Base-by-base conservation (phyloP, 2,329 filamentous ascomycete genomes). In the Bertia moriformis region DNA sequence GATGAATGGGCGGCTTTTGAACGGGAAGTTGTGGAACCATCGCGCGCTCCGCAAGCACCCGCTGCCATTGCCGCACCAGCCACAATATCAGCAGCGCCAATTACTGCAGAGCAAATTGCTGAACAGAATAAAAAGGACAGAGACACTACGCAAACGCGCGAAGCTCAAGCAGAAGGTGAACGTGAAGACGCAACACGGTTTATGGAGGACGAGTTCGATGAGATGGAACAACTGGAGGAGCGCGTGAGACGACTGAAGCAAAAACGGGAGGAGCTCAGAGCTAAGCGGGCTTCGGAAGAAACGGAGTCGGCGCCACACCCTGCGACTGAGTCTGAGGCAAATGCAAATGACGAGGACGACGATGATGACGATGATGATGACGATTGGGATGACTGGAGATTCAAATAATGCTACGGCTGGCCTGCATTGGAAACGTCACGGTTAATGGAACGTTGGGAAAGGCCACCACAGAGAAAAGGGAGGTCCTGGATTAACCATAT, bases 1-100 rank as follows among this genome's bases (percentile, higher is more conserved):
- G 74, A 79, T 40, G 83, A 91, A 57, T 91, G 83, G 83, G 81
- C 83, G 2, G 83, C 84, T 5, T 93, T 93, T 52, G 81, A 94
- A 54, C 82, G 83, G 2, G 84, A 93, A 40, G 77, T 93, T 40
- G 80, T 76, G 4, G 51, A 51, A 14, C 59, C 62, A 19, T 52
- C 62, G 18, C 48, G 54, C 19, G 51, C 51, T 2, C 49, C 59
- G 13, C 43, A 44, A 19, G 32, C 43, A 14, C 46, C 46, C 19
- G 47, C 42, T 19, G 39, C 20, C 13, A 27, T 44, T n/a, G 39
- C 42, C 39, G 17, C 39, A 38, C n/a, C 40, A 4, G 38, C 48
- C 2, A 79, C 78, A 2, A 63, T 86, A 52, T 73, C 74, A 2
- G 69, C 73, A 0, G 72, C 73, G 3, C 71, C 85, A 48, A 46